Percentiles rank a stretch among this genome's conserved stretches.
Conservation (phyloP, 2,329 filamentous ascomycete species). For the Juglanconis sp. region DNA sequence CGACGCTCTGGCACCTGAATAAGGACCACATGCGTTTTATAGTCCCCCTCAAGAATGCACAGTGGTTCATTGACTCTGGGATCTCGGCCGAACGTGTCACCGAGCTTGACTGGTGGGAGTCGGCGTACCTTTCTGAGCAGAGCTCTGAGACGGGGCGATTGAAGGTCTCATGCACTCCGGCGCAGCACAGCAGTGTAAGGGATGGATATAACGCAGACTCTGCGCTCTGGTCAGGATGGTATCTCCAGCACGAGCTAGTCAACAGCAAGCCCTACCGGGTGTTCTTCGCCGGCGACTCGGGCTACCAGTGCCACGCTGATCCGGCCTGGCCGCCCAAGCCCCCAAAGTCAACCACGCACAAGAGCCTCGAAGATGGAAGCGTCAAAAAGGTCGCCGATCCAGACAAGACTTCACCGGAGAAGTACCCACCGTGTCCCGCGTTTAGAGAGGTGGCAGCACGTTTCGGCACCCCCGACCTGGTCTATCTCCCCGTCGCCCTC, state of each 20-base stretch:
- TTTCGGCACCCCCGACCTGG: slow-evolving; percentile 22
- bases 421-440: slow-evolving; percentile 23
- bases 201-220: slow-evolving; percentile 54
- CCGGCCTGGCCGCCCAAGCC: slow-evolving; percentile 23
- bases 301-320: slow-evolving; percentile 44
- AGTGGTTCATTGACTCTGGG: slow-evolving; percentile 60
- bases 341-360: neutral
- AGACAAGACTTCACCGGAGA: neutral
- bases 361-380: slow-evolving; percentile 1
- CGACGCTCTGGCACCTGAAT: slow-evolving; percentile 33
- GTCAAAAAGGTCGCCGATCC: neutral
- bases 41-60: slow-evolving; percentile 62
- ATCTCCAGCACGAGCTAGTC: slow-evolving; percentile 34
- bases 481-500: slow-evolving; percentile 24
- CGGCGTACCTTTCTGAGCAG: slow-evolving; percentile 30
- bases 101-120: slow-evolving; percentile 74
- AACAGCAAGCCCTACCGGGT: slow-evolving; percentile 47
- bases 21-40: slow-evolving; percentile 54
- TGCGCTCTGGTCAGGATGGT: slow-evolving; percentile 70
- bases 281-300: slow-evolving; percentile 69
- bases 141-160: slow-evolving; percentile 31
- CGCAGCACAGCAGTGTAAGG: slow-evolving; percentile 64
- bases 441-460: slow-evolving; percentile 22
- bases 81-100: slow-evolving; percentile 47
- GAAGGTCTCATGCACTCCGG: slow-evolving; percentile 63